Evolutionary conservation across 768 basidiomycete genomes (phyloP).

Genomic region (Podaxis sp.): DNA sequence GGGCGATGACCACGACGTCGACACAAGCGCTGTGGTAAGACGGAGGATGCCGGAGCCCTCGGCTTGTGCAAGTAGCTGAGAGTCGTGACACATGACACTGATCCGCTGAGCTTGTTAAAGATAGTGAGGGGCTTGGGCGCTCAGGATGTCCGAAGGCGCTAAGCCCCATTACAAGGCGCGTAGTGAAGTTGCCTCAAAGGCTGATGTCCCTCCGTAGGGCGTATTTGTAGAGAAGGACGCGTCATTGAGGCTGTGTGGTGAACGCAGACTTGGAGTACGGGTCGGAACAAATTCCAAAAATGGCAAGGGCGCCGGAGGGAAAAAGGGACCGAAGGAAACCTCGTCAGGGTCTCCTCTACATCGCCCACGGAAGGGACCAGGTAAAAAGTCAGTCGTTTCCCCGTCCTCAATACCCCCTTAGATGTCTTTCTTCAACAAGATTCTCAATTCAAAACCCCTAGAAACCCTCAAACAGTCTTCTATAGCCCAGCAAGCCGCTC

Average conservation of each 20-base stretch:
- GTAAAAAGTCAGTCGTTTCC: conserved; percentile 6
- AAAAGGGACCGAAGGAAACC: not conserved
- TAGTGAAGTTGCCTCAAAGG: not conserved
- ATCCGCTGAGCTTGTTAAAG: not conserved
- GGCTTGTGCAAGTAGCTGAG: not conserved
- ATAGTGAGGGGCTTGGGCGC: not conserved
- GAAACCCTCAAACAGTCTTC: conserved; percentile 19
- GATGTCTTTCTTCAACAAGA: conserved; percentile 40
- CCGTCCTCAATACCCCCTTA: conserved; percentile 11
- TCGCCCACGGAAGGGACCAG: not conserved
- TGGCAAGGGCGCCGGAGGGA: not conserved
- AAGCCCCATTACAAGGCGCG: not conserved
- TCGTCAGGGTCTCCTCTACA: not conserved
- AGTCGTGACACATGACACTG: not conserved
- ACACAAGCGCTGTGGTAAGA: not conserved
- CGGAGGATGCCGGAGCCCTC: not conserved
- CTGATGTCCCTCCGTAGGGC: no score
- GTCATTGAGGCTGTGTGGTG: not conserved
- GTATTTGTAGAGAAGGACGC: not conserved
- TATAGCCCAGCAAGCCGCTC: conserved; percentile 14
- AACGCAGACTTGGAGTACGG: not conserved
- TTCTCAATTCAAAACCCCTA: conserved; percentile 21
- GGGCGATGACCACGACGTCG: not conserved
- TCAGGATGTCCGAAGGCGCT: not conserved
- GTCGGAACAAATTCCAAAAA: not conserved